Evolutionary conservation across 1,284 basidiomycete species (phyloP).

Genomic region (Marasmius tenuissimus): DNA sequence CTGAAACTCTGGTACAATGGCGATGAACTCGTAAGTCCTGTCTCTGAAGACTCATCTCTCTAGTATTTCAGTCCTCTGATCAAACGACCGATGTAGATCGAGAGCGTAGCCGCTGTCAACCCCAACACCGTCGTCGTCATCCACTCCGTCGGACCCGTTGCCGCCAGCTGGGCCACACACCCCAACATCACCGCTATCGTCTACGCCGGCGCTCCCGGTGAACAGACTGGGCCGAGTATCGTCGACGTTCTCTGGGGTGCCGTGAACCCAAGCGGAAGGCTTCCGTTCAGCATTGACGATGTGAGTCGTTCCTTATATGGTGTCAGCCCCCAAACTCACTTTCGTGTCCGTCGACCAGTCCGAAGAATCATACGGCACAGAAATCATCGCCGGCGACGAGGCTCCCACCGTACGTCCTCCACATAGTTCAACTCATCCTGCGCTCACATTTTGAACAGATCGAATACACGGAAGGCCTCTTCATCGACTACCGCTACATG

Average conservation of each 20-base stretch:
- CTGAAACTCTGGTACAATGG: constrained; percentile 66
- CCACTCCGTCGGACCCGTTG: constrained; percentile 63
- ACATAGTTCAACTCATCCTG: constrained; percentile 33
- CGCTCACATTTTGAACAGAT: constrained; percentile 26
- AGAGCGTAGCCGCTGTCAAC: constrained; percentile 44
- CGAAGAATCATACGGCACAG: constrained; percentile 40
- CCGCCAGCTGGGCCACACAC: constrained; percentile 57
- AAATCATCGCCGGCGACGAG: constrained; percentile 40
- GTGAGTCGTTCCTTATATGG: constrained; percentile 19
- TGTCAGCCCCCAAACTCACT: constrained; percentile 11
- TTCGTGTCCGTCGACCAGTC: constrained; percentile 20
- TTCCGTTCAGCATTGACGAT: constrained; percentile 64
- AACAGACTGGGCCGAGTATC: constrained; percentile 63
- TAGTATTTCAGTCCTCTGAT: background rate
- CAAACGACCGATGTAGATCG: constrained; percentile 25
- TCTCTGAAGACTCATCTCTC: background rate
- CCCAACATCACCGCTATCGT: constrained; percentile 71
- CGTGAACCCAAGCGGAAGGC: constrained; percentile 60
- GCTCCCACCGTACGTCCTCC: constrained; percentile 44
- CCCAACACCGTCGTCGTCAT: constrained; percentile 70
- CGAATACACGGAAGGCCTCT: constrained; percentile 39
- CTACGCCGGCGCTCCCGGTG: constrained; percentile 62
- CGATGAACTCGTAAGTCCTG: constrained; percentile 30
- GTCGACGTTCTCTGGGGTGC: constrained; percentile 56
- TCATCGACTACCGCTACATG: constrained; percentile 76